A percentile compares a stretch with the other conserved stretches of the same genome.
phyloP scores from a whole-genome alignment of 495 filamentous ascomycete genomes.

The Lasiosphaeria hispida region DNA sequence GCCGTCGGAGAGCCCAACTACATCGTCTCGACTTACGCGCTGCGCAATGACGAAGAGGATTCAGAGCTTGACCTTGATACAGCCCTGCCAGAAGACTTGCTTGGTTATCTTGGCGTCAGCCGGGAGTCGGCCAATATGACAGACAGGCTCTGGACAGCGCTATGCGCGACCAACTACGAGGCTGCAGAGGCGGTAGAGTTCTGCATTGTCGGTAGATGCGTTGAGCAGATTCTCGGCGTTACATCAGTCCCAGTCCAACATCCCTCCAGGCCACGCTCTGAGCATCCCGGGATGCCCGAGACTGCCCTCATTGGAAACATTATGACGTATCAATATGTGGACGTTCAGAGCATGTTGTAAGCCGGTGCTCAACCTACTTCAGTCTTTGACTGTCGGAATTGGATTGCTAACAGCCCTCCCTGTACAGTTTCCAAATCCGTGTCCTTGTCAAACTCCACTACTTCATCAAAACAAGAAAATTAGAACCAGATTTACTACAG shows the following conservation, averaged over 20 bases:
- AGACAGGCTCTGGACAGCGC: slow-evolving; percentile 16
- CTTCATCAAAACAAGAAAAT: slow-evolving; percentile 15
- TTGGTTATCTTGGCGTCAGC: slow-evolving; percentile 13
- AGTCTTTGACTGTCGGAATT: too few relatives aligned
- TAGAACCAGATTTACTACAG: slow-evolving; percentile 10
- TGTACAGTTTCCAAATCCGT: slow-evolving; percentile 15
- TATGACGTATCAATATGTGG: slow-evolving; percentile 17
- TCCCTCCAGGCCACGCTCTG: neutral
- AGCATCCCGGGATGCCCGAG: neutral
- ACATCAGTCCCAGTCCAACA: slow-evolving; percentile 14
- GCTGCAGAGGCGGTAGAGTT: slow-evolving; percentile 20
- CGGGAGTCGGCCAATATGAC: slow-evolving; percentile 14
- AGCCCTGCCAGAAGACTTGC: slow-evolving; percentile 8
- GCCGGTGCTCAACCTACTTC: too few relatives aligned
- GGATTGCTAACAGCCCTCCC: neutral
- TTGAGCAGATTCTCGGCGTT: slow-evolving; percentile 18
- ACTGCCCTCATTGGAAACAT: slow-evolving; percentile 17
- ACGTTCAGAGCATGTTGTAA: slow-evolving; percentile 18
- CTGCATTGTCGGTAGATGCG: slow-evolving; percentile 18
- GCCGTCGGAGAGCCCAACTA: slow-evolving; percentile 4
- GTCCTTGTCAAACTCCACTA: slow-evolving; percentile 13
- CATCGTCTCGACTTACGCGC: slow-evolving; percentile 14
- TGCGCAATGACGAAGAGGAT: slow-evolving; percentile 6
- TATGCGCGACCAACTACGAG: slow-evolving; percentile 18
- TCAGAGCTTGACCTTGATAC: neutral